Evolutionary conservation across 306 rosid genomes (phyloP).

Genomic region (Crataegus laevigata): DNA sequence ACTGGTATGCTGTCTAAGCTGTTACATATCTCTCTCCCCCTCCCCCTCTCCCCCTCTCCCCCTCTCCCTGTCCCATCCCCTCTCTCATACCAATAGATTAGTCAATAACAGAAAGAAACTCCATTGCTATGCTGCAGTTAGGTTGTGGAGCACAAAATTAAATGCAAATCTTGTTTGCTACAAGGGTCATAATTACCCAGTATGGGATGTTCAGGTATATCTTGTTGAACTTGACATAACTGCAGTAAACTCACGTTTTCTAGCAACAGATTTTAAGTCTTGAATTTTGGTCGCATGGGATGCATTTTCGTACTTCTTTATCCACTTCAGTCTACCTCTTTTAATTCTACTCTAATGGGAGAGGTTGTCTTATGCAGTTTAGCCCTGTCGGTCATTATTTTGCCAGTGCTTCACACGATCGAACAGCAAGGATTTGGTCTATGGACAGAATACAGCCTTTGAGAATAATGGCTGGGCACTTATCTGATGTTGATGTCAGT

Average conservation of each 20-base stretch:
- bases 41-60: background rate
- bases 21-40: constrained; percentile 2
- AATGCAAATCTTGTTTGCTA: constrained; percentile 93
- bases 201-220: constrained; percentile 97
- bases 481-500: constrained; percentile 97
- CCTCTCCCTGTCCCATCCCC: constrained; percentile 2
- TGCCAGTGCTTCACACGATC: constrained; percentile 94
- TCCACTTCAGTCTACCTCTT: background rate
- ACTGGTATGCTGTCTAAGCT: constrained; percentile 46
- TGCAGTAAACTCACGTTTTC: background rate
- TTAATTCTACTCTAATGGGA: background rate
- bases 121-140: constrained; percentile 52
- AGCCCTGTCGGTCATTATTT: constrained; percentile 92
- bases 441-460: constrained; percentile 91
- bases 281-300: background rate
- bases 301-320: background rate
- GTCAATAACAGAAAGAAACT: background rate
- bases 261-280: background rate
- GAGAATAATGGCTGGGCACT: constrained; percentile 94
- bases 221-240: constrained; percentile 5
- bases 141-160: constrained; percentile 86
- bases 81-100: background rate
- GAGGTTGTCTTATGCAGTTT: constrained; percentile 56
- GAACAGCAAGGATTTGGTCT: constrained; percentile 96
- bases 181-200: constrained; percentile 98